A percentile compares a stretch with the other conserved stretches of the same genome.
Evolutionary conservation across 2,329 filamentous ascomycete species (phyloP).

Genomic region (Blastomyces parvus): DNA sequence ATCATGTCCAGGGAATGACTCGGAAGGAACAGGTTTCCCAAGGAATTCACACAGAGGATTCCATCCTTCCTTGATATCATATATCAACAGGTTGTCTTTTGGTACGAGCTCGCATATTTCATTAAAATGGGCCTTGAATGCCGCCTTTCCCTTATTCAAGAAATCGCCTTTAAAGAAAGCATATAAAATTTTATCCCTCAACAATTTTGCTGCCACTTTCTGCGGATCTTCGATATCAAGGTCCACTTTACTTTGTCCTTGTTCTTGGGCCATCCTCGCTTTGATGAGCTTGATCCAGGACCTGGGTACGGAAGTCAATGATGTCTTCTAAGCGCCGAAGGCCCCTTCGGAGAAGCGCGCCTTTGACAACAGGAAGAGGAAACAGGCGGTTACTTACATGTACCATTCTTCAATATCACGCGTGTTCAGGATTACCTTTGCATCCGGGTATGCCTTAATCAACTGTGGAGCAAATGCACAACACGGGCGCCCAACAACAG

Average conservation of each 20-base stretch:
- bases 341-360: not conserved
- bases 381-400: slow-evolving; percentile 26
- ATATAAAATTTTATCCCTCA: not conserved
- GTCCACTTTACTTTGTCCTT: not conserved
- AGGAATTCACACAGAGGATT: slow-evolving; percentile 48
- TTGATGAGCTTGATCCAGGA: slow-evolving; percentile 1
- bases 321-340: not conserved
- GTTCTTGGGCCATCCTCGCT: not conserved
- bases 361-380: not conserved
- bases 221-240: not conserved
- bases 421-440: slow-evolving; percentile 60
- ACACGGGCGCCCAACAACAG: slow-evolving; percentile 60
- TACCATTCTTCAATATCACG: slow-evolving; percentile 58
- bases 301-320: not conserved
- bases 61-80: slow-evolving; percentile 47
- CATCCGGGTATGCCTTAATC: slow-evolving; percentile 63
- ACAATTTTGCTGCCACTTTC: not conserved
- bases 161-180: slow-evolving; percentile 54
- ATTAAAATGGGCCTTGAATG: slow-evolving; percentile 50
- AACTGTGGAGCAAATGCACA: slow-evolving; percentile 60
- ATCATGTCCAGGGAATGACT: slow-evolving; percentile 29
- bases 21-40: slow-evolving; percentile 42
- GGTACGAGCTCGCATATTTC: slow-evolving; percentile 43
- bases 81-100: slow-evolving; percentile 44
- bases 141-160: slow-evolving; percentile 53